Conservation (phyloP, 495 filamentous ascomycete species). For the Pyrenopolyporus hunteri region DNA sequence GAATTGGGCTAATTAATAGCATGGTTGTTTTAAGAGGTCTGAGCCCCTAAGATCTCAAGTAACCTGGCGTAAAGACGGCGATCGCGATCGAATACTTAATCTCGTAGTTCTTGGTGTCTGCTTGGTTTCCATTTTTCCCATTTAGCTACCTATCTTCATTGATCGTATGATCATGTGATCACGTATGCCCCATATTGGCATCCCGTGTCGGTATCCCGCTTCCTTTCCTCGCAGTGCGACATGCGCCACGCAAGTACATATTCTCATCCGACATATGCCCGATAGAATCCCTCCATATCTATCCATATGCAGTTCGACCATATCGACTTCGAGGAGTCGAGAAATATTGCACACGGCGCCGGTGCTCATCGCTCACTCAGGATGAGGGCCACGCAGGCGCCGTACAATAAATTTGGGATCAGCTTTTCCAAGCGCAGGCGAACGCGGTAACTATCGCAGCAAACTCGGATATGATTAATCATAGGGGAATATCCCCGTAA, state of each 20-base stretch:
- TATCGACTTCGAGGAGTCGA: neutral
- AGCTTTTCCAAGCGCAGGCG: neutral
- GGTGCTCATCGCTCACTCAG: neutral
- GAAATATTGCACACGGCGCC: conserved; percentile 1
- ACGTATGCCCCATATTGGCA: conserved; percentile 8
- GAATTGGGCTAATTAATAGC: too few species aligned
- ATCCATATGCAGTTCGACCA: neutral
- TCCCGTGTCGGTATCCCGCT: too few species aligned
- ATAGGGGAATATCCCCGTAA: conserved; percentile 4
- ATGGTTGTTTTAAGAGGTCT: too few species aligned
- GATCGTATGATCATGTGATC: conserved; percentile 26
- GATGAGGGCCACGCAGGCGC: neutral
- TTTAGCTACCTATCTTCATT: conserved; percentile 28
- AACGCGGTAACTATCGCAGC: neutral
- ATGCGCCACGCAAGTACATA: conserved; percentile 3
- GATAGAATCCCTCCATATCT: conserved; percentile 2
- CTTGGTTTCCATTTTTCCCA: conserved; percentile 6
- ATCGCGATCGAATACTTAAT: neutral
- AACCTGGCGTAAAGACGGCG: too few species aligned
- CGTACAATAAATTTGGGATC: neutral
- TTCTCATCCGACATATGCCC: neutral
- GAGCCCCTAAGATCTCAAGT: too few species aligned
- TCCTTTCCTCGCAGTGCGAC: conserved; percentile 3
- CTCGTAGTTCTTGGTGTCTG: too few species aligned
- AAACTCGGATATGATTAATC: neutral